Evolutionary conservation across 345 rosid species (phyloP), one percentile per base, ranked within the genome.

Genomic region (Eucalyptus sp.): DNA sequence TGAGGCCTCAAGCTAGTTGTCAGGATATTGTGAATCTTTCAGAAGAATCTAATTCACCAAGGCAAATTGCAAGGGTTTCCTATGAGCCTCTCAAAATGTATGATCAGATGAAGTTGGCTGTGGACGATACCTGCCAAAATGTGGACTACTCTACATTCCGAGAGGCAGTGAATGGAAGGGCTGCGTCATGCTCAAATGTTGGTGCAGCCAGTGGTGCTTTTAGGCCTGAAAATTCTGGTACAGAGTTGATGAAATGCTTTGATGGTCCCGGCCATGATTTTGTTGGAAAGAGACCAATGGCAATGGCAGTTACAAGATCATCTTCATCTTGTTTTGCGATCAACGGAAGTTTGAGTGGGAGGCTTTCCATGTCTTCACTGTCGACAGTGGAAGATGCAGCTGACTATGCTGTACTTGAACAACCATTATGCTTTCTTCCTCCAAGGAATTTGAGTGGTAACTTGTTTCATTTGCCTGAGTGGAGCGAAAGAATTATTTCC

Each of bases 401-500:
- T 51, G 51, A 79, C 81, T 76, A 43, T 86, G 50, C 93, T 86
- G 58, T 88, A 86, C 90, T 52, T 48, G 56, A 89, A 84, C 93
- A 91, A 48, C 90, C 93, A 71, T 76, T 79, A 89, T 86, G 88
- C 83, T 76, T 68, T 90, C 91, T 87, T 52, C 86, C 89, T 89
- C 93, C 91, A 1, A 44, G 85, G 20, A 92, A 91, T 83, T 66
- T 54, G 86, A 68, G 22, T 22, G 90, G 90, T 56, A 86, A 89
- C 88, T 80, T 86, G n/a, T 66, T 25, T 89, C 80, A 89, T 24
- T 56, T 88, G 64, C 88, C 89, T 33, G 92, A 90, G 76, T 86
- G 92, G 91, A 93, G 89, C 71, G 91, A 90, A 58, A 91, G 89
- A 50, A 46, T 89, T 44, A 89, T 88, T 89, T 88, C 90, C 87